Percentiles rank a stretch among this genome's conserved stretches.
Conservation (phyloP, 2,329 filamentous ascomycete genomes). For the Tolypocladium guangdongense region DNA sequence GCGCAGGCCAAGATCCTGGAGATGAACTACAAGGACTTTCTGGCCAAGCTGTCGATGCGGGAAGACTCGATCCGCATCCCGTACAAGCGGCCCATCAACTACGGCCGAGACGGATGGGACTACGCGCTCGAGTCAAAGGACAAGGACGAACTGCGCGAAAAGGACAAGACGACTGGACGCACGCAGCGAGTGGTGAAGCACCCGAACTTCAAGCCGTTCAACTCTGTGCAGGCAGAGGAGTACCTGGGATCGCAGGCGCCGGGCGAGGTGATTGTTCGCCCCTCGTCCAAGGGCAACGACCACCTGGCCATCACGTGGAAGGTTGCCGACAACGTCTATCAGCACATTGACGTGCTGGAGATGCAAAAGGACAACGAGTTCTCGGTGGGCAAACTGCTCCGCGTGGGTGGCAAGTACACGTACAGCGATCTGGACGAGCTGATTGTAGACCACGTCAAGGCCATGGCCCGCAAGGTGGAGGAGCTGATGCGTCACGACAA, state of each 20-base stretch:
- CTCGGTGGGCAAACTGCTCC: constrained; percentile 75
- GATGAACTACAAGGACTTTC: constrained; percentile 77
- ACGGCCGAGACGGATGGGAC: constrained; percentile 78
- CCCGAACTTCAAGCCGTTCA: constrained; percentile 89
- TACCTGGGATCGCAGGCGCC: constrained; percentile 76
- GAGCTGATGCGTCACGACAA: constrained; percentile 94
- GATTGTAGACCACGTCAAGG: constrained; percentile 94
- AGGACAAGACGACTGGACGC: constrained; percentile 74
- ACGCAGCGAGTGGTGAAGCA: constrained; percentile 96
- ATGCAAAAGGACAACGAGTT: constrained; percentile 97
- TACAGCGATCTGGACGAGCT: constrained; percentile 96
- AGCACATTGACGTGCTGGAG: constrained; percentile 95
- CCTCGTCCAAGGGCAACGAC: constrained; percentile 89
- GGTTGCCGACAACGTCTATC: constrained; percentile 89
- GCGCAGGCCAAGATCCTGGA: constrained; percentile 80
- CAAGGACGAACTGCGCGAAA: constrained; percentile 72
- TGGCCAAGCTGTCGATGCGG: constrained; percentile 72
- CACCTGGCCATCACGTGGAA: constrained; percentile 98
- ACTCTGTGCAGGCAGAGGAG: constrained; percentile 83
- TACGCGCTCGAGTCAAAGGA: constrained; percentile 70
- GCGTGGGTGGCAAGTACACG: constrained; percentile 77
- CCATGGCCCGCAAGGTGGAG: constrained; percentile 95
- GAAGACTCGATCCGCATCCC: constrained; percentile 71
- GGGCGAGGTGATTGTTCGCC: constrained; percentile 89
- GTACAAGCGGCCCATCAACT: constrained; percentile 58